These are phyloP conservation scores for Trichoderma sp. DNA, from an alignment of 2,329 filamentous ascomycete species.

Conservation along the genomic window DNA sequence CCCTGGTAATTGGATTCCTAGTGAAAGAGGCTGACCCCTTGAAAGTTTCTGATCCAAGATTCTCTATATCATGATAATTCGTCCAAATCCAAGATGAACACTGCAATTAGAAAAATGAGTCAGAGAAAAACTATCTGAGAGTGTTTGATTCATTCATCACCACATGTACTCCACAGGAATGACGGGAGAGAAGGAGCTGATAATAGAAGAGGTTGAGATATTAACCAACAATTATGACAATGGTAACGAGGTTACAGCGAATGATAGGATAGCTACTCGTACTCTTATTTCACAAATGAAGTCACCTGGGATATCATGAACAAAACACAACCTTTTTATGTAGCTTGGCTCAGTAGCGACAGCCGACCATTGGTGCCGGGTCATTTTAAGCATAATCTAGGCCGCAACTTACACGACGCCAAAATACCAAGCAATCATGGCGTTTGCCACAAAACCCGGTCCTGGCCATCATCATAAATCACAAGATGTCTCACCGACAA, in stretches of 20 bases:
- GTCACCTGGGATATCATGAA: not conserved
- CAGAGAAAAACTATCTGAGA: not conserved
- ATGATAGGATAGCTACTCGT: not conserved
- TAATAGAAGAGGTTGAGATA: not conserved
- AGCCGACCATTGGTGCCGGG: not conserved
- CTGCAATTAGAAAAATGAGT: not conserved
- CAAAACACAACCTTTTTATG: not conserved
- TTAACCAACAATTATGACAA: not conserved
- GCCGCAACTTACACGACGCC: not conserved
- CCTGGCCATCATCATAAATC: not conserved
- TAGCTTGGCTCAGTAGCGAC: not conserved
- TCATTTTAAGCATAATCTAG: conserved; percentile 3
- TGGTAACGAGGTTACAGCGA: not conserved
- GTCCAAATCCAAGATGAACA: too few relatives aligned
- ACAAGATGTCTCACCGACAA: not conserved
- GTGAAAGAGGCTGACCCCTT: not conserved
- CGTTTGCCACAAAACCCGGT: not conserved
- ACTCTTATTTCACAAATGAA: not conserved
- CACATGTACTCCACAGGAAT: not conserved
- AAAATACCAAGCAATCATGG: not conserved
- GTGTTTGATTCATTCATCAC: not conserved
- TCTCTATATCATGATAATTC: not conserved
- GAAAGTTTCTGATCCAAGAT: not conserved
- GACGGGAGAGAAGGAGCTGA: not conserved
- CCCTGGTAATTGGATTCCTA: too few relatives aligned